Evolutionary conservation across 495 filamentous ascomycete species (phyloP), one percentile per base, ranked within the genome.

Genomic region (Pseudevernia furfuracea): DNA sequence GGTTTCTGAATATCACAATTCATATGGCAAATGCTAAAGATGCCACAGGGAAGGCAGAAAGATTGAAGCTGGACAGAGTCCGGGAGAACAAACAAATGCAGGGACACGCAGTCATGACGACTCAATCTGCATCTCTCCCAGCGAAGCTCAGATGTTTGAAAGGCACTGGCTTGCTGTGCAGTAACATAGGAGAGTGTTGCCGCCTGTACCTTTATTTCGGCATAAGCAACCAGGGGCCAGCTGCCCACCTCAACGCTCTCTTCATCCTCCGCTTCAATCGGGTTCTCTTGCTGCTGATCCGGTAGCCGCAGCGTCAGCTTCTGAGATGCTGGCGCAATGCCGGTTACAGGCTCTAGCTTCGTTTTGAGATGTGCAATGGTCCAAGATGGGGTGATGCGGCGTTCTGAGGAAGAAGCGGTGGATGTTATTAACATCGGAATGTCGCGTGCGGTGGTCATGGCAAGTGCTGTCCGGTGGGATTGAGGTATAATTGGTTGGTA

Each of bases 291-390:
- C 67, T 79, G 79, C 58, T 81, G 78, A 63, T 74, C 77, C 38
- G 83, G 71, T 15, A 84, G 77, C 69, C 82, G 86, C 72, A 92
- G 77, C 53, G 74, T 82, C 59, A 98, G 81, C 59, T 80, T 83
- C 75, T 97, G 95, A 64, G 83, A 84, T 14, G 82, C 81, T 15
- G 91, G 89, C 3, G 94, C 91, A 23, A 98, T 84, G 60, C 94
- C 94, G 3, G 94, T 98, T 77, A 98, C 85, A 65, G 92, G 89
- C 72, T 97, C 92, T 52, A 98, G 84, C 76, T 96, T 96, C 30
- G 79, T 75, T 76, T 96, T 97, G 62, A 97, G 81, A 70, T 91
- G 87, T 38, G 83, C 74, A 69, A 98, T 88, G 64, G 87, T 89
- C 94, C 95, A 98, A 69, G 92, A 89, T 4, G 93, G 92, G 12